These are phyloP conservation scores for Talaromyces nanjingensis DNA, from an alignment of 495 filamentous ascomycete species.

Conservation along the genomic window DNA sequence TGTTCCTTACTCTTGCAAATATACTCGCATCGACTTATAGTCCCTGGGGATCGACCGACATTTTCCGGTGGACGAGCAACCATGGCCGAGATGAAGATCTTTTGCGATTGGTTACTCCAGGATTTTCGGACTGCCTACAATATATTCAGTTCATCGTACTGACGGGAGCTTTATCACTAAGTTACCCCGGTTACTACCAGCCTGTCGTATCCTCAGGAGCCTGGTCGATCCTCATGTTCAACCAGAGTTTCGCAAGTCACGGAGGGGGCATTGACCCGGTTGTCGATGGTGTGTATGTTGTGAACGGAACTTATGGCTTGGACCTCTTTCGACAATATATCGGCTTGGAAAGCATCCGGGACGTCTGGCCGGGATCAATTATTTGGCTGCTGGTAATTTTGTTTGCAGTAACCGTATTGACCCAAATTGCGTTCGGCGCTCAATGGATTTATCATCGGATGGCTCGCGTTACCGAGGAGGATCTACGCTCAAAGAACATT, in stretches of 20 bases:
- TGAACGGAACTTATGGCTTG: constrained; percentile 66
- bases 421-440: constrained; percentile 66
- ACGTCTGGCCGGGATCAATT: constrained; percentile 91
- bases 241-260: constrained; percentile 74
- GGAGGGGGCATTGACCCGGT: constrained; percentile 54
- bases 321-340: constrained; percentile 72
- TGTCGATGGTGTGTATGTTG: constrained; percentile 78
- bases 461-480: constrained; percentile 69
- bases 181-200: constrained; percentile 92
- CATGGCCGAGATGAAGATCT: constrained; percentile 92
- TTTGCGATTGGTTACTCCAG: constrained; percentile 86
- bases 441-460: constrained; percentile 69
- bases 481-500: constrained; percentile 82
- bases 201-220: constrained; percentile 78
- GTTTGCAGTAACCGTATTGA: constrained; percentile 55
- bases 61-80: constrained; percentile 92
- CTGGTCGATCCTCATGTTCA: constrained; percentile 91
- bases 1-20: constrained; percentile 75
- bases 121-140: constrained; percentile 94
- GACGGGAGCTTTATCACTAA: constrained; percentile 74
- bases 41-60: constrained; percentile 85
- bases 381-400: constrained; percentile 77
- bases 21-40: constrained; percentile 78
- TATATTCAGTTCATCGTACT: constrained; percentile 93
- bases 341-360: constrained; percentile 67